A percentile compares a stretch with the other conserved stretches of the same genome.
Evolutionary conservation across 2,329 filamentous ascomycete genomes (phyloP).

Genomic region (Hypoxylon sp.): DNA sequence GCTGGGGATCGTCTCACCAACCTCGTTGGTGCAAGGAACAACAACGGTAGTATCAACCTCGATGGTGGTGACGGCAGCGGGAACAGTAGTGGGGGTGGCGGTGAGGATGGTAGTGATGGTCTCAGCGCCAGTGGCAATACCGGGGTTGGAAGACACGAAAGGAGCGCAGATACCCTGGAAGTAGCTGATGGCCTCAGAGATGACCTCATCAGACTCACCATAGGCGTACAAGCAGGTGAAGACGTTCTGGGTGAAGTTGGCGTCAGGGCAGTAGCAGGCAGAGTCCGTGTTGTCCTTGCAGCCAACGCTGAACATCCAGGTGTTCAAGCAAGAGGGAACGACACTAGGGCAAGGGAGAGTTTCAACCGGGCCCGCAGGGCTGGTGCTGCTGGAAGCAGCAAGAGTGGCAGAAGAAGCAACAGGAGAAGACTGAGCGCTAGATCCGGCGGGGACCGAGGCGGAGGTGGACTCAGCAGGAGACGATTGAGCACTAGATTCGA

Average conservation of each 20-base stretch:
- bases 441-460: constrained; percentile 33
- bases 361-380: constrained; percentile 55
- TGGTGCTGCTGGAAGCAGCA: constrained; percentile 43
- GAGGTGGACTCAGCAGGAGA: constrained; percentile 22
- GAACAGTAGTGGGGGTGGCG: constrained; percentile 59
- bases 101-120: constrained; percentile 72
- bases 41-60: constrained; percentile 64
- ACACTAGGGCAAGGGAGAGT: constrained; percentile 74
- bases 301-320: constrained; percentile 80
- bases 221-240: constrained; percentile 85
- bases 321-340: constrained; percentile 91
- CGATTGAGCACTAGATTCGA: constrained; percentile 14
- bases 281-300: constrained; percentile 89
- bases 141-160: constrained; percentile 82
- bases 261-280: constrained; percentile 87
- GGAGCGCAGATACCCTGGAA: constrained; percentile 91
- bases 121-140: constrained; percentile 81
- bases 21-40: constrained; percentile 62
- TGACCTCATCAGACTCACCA: constrained; percentile 74
- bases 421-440: constrained; percentile 19
- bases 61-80: constrained; percentile 63
- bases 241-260: constrained; percentile 81
- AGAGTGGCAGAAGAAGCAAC: constrained; percentile 23
- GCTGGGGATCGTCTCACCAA: constrained; percentile 62
- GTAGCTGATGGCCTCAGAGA: constrained; percentile 81